Conservation (phyloP, 2,329 filamentous ascomycete species). For the Clarireedia paspali region DNA sequence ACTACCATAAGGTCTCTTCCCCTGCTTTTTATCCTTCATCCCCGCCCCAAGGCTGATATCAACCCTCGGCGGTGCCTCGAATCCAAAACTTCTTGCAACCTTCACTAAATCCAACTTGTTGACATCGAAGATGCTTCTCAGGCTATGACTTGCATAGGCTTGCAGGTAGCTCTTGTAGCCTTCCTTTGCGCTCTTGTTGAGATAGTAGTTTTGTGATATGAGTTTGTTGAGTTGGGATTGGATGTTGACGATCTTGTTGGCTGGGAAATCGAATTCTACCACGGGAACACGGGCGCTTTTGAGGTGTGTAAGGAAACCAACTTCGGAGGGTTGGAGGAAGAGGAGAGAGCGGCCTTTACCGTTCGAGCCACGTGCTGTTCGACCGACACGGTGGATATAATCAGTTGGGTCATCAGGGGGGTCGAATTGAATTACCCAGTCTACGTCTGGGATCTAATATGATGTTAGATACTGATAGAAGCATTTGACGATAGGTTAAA, state of each 20-base stretch:
- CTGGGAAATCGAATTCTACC: slow-evolving; percentile 91
- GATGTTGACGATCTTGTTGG: slow-evolving; percentile 85
- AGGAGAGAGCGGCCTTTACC: slow-evolving; percentile 82
- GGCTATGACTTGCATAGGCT: slow-evolving; percentile 81
- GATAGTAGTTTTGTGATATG: slow-evolving; percentile 91
- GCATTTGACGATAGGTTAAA: neutral
- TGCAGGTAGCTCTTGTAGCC: slow-evolving; percentile 88
- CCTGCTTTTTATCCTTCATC: slow-evolving; percentile 65
- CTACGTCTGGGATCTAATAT: slow-evolving; percentile 73
- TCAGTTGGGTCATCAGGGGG: slow-evolving; percentile 84
- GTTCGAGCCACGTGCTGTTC: slow-evolving; percentile 79
- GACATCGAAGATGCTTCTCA: slow-evolving; percentile 79
- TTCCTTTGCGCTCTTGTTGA: slow-evolving; percentile 77
- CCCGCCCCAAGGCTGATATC: slow-evolving; percentile 73
- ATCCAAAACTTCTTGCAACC: slow-evolving; percentile 79
- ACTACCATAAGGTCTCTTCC: slow-evolving; percentile 66
- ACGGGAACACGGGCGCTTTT: slow-evolving; percentile 89
- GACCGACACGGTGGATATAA: slow-evolving; percentile 93
- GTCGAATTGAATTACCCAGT: slow-evolving; percentile 96
- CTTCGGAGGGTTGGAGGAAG: slow-evolving; percentile 86
- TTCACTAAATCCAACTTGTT: slow-evolving; percentile 76
- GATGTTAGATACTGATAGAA: neutral
- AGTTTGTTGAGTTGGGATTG: slow-evolving; percentile 90
- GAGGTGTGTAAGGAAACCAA: slow-evolving; percentile 85
- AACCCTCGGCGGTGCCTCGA: slow-evolving; percentile 66